Percentiles rank a stretch among this genome's conserved stretches.
phyloP scores from a whole-genome alignment of 768 basidiomycete species.

The Heimioporus sp. region DNA sequence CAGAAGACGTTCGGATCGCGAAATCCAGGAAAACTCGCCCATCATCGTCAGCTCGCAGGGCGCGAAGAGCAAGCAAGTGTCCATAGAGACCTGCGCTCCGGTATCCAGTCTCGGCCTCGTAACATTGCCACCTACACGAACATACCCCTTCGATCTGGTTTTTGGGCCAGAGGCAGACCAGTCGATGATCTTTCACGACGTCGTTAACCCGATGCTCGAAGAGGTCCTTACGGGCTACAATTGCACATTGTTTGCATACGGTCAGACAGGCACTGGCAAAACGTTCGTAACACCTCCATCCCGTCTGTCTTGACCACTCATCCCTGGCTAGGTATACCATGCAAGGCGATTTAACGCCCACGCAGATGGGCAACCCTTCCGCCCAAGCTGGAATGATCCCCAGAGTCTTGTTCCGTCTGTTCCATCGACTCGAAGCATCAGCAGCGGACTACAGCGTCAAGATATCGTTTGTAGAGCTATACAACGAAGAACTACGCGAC shows the following conservation, averaged over 20 bases:
- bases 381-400: constrained; percentile 94
- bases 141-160: constrained; percentile 93
- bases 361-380: constrained; percentile 85
- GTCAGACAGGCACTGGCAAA: constrained; percentile 98
- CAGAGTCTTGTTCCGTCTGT: constrained; percentile 86
- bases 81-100: constrained; percentile 75
- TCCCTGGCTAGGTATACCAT: constrained; percentile 77
- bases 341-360: constrained; percentile 89
- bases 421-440: constrained; percentile 79
- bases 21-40: constrained; percentile 83
- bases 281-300: constrained; percentile 60
- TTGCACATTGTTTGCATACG: constrained; percentile 96
- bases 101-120: constrained; percentile 70
- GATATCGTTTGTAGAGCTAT: constrained; percentile 91
- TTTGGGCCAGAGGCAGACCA: constrained; percentile 98
- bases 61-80: constrained; percentile 71
- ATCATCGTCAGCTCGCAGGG: constrained; percentile 81
- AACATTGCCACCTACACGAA: constrained; percentile 72
- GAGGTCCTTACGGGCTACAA: constrained; percentile 97
- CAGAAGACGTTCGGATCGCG: constrained; percentile 80
- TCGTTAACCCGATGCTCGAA: constrained; percentile 88
- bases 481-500: constrained; percentile 98
- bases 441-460: constrained; percentile 87
- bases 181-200: constrained; percentile 88
- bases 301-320: constrained; percentile 9